phyloP scores from a whole-genome alignment of 1,139 yeast species.

The Zygosaccharomyces pseudobailii region DNA sequence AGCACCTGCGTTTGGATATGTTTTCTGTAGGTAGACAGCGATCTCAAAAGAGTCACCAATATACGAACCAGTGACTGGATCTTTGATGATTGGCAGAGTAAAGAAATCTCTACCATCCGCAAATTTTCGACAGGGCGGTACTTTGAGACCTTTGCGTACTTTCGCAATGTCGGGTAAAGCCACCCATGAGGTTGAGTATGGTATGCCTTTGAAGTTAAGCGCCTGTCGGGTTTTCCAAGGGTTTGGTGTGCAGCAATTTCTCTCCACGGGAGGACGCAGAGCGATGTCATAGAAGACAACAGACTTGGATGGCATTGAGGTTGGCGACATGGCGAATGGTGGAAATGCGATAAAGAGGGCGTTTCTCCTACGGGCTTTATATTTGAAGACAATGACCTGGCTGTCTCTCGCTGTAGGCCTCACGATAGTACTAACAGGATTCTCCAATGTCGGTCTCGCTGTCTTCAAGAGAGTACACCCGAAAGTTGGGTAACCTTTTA shows the following conservation, averaged over 20 bases:
- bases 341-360: not conserved
- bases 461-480: not conserved
- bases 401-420: not conserved
- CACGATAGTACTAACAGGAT: not conserved
- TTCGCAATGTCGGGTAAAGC: not conserved
- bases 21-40: not conserved
- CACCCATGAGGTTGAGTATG: conserved; percentile 1
- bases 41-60: conserved; percentile 1
- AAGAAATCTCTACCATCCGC: not conserved
- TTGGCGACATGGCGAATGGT: not conserved
- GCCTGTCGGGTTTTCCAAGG: conserved; percentile 1
- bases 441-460: not conserved
- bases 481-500: not conserved
- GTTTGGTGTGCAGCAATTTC: not conserved
- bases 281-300: conserved; percentile 2
- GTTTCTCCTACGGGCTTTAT: not conserved
- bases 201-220: conserved; percentile 1
- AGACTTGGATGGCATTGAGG: not conserved
- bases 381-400: not conserved
- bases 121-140: conserved; percentile 2
- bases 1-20: conserved; percentile 1
- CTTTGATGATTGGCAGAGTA: not conserved
- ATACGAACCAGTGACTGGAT: not conserved
- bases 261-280: conserved; percentile 1
- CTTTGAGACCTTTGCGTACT: not conserved